Conservation (phyloP, 768 basidiomycete genomes). For the Kwoniella mangroviensis region DNA sequence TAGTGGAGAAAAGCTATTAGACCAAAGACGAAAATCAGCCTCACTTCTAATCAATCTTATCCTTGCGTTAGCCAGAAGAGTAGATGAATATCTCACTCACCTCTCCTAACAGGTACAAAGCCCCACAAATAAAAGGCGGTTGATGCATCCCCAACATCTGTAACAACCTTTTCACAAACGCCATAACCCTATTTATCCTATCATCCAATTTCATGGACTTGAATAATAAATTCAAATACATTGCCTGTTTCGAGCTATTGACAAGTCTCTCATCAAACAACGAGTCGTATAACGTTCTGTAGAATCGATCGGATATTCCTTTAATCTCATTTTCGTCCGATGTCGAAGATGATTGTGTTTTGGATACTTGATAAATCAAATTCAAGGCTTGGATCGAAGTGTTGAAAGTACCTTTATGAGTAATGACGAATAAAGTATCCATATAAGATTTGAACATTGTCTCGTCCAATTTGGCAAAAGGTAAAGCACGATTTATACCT, state of each 20-base stretch:
- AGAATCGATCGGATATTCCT: constrained; percentile 61
- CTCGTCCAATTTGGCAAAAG: constrained; percentile 82
- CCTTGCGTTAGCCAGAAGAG: too few species aligned
- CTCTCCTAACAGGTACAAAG: constrained; percentile 78
- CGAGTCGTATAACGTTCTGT: constrained; percentile 84
- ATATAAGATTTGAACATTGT: constrained; percentile 82
- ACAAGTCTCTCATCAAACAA: constrained; percentile 80
- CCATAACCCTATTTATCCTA: constrained; percentile 69
- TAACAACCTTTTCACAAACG: constrained; percentile 79
- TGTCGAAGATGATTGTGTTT: constrained; percentile 29
- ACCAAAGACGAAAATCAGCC: background rate
- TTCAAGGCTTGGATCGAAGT: constrained; percentile 90
- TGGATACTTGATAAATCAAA: constrained; percentile 77
- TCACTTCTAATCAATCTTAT: background rate
- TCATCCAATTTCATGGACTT: constrained; percentile 78
- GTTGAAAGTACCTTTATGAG: constrained; percentile 95
- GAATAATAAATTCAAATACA: constrained; percentile 94
- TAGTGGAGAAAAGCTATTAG: constrained; percentile 63
- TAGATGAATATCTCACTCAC: constrained; percentile 60
- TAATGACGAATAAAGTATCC: constrained; percentile 90
- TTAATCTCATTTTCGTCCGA: constrained; percentile 21
- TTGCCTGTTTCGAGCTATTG: constrained; percentile 86
- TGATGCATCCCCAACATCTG: constrained; percentile 78
- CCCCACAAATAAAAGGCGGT: constrained; percentile 85
- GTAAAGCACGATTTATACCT: constrained; percentile 91